phyloP scores from a whole-genome alignment of 176 grass and related monocot species.

The Triticum timopheevii region DNA sequence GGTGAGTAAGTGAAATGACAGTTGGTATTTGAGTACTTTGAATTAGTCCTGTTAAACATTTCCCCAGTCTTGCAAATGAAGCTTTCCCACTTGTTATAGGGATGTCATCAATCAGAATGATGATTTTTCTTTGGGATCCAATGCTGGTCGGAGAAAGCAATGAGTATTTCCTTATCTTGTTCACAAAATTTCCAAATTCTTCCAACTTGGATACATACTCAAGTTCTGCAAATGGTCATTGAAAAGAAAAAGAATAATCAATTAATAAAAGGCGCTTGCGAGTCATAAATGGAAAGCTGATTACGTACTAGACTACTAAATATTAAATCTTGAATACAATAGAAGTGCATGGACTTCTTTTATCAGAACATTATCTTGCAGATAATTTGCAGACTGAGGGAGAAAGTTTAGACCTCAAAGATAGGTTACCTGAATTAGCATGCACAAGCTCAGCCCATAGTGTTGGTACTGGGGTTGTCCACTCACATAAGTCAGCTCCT shows the following conservation, averaged over 20 bases:
- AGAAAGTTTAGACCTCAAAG: conserved; percentile 14
- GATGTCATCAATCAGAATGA: conserved; percentile 89
- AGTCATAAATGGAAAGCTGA: background rate
- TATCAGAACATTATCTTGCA: background rate
- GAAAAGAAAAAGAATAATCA: conserved; percentile 1
- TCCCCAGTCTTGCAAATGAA: conserved; percentile 78
- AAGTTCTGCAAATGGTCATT: conserved; percentile 52
- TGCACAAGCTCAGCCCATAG: conserved; percentile 86
- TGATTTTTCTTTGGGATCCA: conserved; percentile 52
- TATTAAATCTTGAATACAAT: background rate
- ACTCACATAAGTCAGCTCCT: conserved; percentile 75
- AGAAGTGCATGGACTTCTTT: background rate
- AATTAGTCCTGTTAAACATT: conserved; percentile 68
- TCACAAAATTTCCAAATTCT: conserved; percentile 84
- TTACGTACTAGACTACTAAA: conserved; percentile 7
- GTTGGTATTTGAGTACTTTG: conserved; percentile 71
- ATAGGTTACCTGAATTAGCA: conserved; percentile 68
- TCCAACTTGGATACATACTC: conserved; percentile 91
- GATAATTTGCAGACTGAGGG: background rate
- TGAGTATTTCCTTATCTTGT: conserved; percentile 88
- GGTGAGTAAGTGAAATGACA: conserved; percentile 80
- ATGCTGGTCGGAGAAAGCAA: conserved; percentile 51
- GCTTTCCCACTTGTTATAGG: conserved; percentile 73
- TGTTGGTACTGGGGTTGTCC: conserved; percentile 89
- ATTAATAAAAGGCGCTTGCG: conserved; percentile 19